These are phyloP conservation scores for Brassica cretica DNA, from an alignment of 345 rosid species.

Conservation along the genomic window DNA sequence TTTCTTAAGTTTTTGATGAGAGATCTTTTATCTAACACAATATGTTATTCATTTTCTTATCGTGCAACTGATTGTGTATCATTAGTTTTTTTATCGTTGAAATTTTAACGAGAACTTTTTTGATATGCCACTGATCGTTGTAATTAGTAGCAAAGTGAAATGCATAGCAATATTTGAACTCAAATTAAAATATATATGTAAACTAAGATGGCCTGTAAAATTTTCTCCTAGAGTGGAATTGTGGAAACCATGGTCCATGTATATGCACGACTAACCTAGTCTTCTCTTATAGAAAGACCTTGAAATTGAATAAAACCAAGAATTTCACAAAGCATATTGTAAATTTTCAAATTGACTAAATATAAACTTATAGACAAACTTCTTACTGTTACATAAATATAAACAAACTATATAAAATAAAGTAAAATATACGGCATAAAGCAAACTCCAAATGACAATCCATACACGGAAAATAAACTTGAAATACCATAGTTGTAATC, in stretches of 20 bases:
- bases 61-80: too few species aligned
- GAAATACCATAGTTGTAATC: neutral
- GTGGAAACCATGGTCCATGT: neutral
- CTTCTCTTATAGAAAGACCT: neutral
- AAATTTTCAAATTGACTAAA: neutral
- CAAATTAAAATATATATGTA: too few species aligned
- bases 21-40: too few species aligned
- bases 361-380: neutral
- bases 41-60: too few species aligned
- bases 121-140: too few species aligned
- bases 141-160: too few species aligned
- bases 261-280: neutral
- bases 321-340: constrained; percentile 2
- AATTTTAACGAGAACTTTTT: too few species aligned
- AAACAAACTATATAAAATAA: constrained; percentile 2
- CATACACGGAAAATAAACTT: constrained; percentile 8
- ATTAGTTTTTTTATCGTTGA: too few species aligned
- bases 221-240: neutral
- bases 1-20: too few species aligned
- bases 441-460: constrained; percentile 11
- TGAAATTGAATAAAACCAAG: neutral
- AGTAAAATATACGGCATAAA: neutral
- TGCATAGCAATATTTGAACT: too few species aligned
- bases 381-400: constrained; percentile 1
- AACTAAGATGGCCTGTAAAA: neutral